A percentile compares a stretch with the other conserved stretches of the same genome.
phyloP scores from a whole-genome alignment of 257 asterid species.

The Nicotiana noctiflora region DNA sequence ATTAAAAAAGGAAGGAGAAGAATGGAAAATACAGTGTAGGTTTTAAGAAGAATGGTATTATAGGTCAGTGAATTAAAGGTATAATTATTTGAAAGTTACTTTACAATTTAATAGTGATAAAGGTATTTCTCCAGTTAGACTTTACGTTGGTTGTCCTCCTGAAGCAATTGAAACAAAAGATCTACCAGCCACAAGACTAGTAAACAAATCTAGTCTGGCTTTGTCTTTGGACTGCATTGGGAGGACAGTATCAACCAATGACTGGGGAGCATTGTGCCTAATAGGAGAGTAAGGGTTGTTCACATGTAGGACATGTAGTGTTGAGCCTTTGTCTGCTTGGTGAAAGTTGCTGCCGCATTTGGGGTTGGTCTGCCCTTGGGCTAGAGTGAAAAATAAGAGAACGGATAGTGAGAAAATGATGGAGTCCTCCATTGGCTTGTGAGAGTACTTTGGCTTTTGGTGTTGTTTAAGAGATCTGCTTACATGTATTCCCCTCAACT shows the following conservation, averaged over 20 bases:
- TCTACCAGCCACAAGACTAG: conserved; percentile 56
- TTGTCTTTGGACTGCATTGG: conserved; percentile 66
- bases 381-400: conserved; percentile 16
- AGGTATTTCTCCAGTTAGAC: too few species aligned
- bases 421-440: background rate
- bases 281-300: conserved; percentile 67
- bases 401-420: conserved; percentile 16
- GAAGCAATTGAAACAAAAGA: conserved; percentile 64
- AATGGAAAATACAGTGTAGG: too few species aligned
- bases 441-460: conserved; percentile 8
- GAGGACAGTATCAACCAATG: conserved; percentile 62
- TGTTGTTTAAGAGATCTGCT: background rate
- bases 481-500: background rate
- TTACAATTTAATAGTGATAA: too few species aligned
- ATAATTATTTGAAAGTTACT: too few species aligned
- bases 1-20: too few species aligned
- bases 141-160: conserved; percentile 57
- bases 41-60: too few species aligned
- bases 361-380: conserved; percentile 23
- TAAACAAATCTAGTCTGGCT: conserved; percentile 44
- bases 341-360: conserved; percentile 18
- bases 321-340: conserved; percentile 32
- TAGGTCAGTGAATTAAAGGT: too few species aligned
- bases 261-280: conserved; percentile 19
- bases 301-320: conserved; percentile 54